Evolutionary conservation across 805 yeast genomes (phyloP), one percentile per base, ranked within the genome.

Genomic region (Tetrapisispora fleetii): DNA sequence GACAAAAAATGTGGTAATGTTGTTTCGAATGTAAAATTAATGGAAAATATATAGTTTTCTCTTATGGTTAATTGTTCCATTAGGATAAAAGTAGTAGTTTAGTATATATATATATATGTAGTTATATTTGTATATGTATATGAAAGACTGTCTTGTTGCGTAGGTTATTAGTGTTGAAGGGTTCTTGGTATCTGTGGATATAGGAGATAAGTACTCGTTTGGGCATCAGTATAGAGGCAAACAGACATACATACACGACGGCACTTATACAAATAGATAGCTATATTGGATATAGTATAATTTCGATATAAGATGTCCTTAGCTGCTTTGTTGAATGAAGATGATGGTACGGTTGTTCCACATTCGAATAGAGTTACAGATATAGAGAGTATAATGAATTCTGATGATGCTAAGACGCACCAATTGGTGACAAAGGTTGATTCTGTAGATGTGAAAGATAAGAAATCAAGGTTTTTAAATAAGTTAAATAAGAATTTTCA

Each of bases 291-390:
- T 24, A 24, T 24, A 24, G 8, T 24, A 37, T 37, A 37, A n/a
- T 9, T n/a, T 19, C 18, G 17, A 37, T 19, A 37, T 10, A 39
- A 40, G 33, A 62, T 61, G 65, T 63, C 67, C 37, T 52, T 63
- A 51, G 58, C 63, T 41, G 55, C 59, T n/a, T 43, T 63, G 43
- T 45, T 63, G 40, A 63, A 63, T 49, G 55, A 57, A 27, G 65
- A 63, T 35, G 63, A 59, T 46, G 52, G 46, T 35, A 56, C 53
- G 24, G n/a, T 6, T 21, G 40, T 28, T 3, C 17, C n/a, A 10
- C 30, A 32, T 33, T 11, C 43, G 18, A 39, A 37, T 35, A 36
- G 32, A 16, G 41, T 37, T 14, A 39, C 39, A n/a, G 18, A 19
- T 30, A 45, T 37, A 17, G 24, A 37, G 8, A 33, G 19, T 36